These are phyloP conservation scores for Phellinidium pouzarii DNA, from an alignment of 1,284 basidiomycete species.

Conservation along the genomic window DNA sequence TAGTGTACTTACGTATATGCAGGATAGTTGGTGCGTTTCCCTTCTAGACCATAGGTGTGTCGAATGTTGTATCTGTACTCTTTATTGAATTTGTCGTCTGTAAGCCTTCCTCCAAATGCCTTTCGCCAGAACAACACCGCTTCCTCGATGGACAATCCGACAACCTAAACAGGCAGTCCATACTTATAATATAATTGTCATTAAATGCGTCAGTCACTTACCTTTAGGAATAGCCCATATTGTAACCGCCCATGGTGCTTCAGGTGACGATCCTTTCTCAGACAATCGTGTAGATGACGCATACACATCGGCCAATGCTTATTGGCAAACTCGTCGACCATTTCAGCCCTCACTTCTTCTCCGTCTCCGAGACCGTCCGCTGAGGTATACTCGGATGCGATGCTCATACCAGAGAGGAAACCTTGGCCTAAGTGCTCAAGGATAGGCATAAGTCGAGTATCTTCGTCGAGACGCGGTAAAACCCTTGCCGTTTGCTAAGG, in stretches of 20 bases:
- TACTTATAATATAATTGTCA: slow-evolving; percentile 11
- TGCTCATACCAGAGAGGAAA: slow-evolving; percentile 73
- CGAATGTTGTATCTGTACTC: slow-evolving; percentile 97
- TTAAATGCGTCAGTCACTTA: slow-evolving; percentile 26
- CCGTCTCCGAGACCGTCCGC: slow-evolving; percentile 46
- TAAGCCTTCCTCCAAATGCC: slow-evolving; percentile 67
- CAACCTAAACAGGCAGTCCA: slow-evolving; percentile 46
- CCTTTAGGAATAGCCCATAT: slow-evolving; percentile 95
- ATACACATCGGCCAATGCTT: slow-evolving; percentile 97
- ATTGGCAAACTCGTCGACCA: slow-evolving; percentile 84
- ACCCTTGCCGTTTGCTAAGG: slow-evolving; percentile 79
- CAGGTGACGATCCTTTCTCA: slow-evolving; percentile 79
- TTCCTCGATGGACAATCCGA: slow-evolving; percentile 93
- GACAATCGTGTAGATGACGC: slow-evolving; percentile 80
- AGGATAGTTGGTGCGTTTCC: slow-evolving; percentile 89
- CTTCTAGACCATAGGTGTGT: slow-evolving; percentile 93
- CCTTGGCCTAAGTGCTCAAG: slow-evolving; percentile 91
- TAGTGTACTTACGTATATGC: slow-evolving; percentile 67
- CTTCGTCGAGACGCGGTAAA: slow-evolving; percentile 93
- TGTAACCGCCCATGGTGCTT: slow-evolving; percentile 92
- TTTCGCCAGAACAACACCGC: slow-evolving; percentile 92
- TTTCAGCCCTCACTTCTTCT: slow-evolving; percentile 81
- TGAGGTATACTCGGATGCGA: slow-evolving; percentile 74
- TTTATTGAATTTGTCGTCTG: slow-evolving; percentile 97
- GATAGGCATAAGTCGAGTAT: slow-evolving; percentile 86